Conservation (phyloP, 306 rosid genomes). For the Rubus idaeus region DNA sequence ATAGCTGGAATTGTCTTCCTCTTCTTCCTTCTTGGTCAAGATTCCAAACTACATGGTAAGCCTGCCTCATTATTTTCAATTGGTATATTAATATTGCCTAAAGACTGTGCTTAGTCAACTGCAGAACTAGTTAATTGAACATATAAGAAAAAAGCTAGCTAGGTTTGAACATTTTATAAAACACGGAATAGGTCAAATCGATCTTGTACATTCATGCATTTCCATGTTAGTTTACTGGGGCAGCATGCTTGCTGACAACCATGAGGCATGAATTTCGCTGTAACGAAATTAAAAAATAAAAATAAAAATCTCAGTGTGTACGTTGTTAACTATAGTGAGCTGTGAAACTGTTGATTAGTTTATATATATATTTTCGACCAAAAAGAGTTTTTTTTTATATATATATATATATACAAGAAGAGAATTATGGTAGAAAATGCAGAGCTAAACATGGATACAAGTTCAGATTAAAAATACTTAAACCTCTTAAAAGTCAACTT, state of each 20-base stretch:
- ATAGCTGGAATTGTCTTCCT: not conserved
- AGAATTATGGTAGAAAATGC: not conserved
- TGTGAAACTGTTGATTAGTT: not conserved
- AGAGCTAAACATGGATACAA: not conserved
- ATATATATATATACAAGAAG: not conserved
- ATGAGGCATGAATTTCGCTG: conserved; percentile 3
- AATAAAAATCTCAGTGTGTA: not conserved
- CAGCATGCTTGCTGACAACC: conserved; percentile 37
- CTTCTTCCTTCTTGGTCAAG: conserved; percentile 8
- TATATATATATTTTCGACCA: too few species aligned
- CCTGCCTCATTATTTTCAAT: not conserved
- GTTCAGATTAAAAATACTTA: not conserved
- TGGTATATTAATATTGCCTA: not conserved
- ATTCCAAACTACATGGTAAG: not conserved
- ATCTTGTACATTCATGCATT: conserved; percentile 19
- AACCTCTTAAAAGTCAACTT: conserved; percentile 7
- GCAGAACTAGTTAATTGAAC: conserved; percentile 5
- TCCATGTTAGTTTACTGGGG: conserved; percentile 23
- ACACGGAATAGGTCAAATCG: conserved; percentile 6
- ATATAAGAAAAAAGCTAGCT: not conserved
- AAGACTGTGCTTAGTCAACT: conserved; percentile 22
- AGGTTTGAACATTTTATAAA: not conserved
- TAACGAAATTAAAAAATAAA: not conserved
- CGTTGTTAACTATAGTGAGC: not conserved
- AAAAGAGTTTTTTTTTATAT: too few species aligned